Evolutionary conservation across 768 basidiomycete species (phyloP).

Genomic region (Tulasnella sp.): DNA sequence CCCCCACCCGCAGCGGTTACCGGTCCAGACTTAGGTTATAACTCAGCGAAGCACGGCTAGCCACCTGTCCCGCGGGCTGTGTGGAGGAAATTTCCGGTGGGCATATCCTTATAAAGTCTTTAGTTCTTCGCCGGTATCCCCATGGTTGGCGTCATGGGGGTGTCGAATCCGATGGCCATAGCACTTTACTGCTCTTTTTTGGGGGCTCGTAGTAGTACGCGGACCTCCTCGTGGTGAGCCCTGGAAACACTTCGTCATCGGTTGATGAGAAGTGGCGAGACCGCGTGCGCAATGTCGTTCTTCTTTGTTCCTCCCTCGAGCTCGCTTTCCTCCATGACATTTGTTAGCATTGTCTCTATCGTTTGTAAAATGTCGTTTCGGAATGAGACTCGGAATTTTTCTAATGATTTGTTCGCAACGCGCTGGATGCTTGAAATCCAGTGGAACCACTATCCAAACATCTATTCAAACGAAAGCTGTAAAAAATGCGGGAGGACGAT

Average conservation of each 20-base stretch:
- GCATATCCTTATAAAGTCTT: not conserved
- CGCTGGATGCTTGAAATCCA: too few species aligned
- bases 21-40: not conserved
- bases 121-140: too few species aligned
- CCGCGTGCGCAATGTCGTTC: not conserved
- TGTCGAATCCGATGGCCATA: not conserved
- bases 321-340: not conserved
- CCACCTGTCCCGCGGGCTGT: not conserved
- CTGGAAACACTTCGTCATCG: not conserved
- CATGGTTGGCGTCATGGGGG: not conserved
- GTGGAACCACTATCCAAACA: too few species aligned
- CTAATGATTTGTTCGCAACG: too few species aligned
- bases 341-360: not conserved
- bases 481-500: too few species aligned
- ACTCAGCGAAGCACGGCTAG: not conserved
- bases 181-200: not conserved
- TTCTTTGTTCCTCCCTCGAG: too few species aligned
- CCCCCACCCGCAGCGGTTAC: not conserved
- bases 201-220: not conserved
- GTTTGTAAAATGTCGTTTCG: too few species aligned
- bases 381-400: too few species aligned
- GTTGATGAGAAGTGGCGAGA: too few species aligned
- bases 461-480: too few species aligned
- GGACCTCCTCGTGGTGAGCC: not conserved
- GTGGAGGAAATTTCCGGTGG: not conserved